A percentile compares a stretch with the other conserved stretches of the same genome.
phyloP scores from a whole-genome alignment of 169 alveolate genomes.

The Plasmodium gaboni region DNA sequence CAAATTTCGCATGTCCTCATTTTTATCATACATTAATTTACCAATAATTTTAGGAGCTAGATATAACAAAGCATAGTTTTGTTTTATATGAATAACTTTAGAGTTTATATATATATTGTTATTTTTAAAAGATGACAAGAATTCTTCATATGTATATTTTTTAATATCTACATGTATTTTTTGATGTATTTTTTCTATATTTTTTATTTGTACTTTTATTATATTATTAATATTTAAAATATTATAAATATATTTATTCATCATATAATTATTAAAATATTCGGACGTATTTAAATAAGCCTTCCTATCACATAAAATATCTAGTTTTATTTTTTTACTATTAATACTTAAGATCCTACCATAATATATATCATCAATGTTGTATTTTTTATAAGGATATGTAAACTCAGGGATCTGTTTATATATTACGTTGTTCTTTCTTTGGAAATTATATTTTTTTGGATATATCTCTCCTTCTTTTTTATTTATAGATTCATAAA shows the following conservation, averaged over 20 bases:
- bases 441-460: background rate
- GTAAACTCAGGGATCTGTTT: conserved; percentile 26
- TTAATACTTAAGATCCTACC: conserved; percentile 59
- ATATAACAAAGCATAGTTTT: conserved; percentile 21
- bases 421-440: conserved; percentile 26
- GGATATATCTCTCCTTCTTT: too few relatives aligned
- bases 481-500: too few relatives aligned
- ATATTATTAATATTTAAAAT: conserved; percentile 48
- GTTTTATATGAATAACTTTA: conserved; percentile 10
- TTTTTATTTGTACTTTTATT: conserved; percentile 44
- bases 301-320: conserved; percentile 69
- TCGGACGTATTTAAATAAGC: conserved; percentile 66
- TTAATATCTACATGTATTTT: conserved; percentile 42
- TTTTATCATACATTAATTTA: conserved; percentile 7
- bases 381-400: conserved; percentile 45
- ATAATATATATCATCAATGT: conserved; percentile 53
- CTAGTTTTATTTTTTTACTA: conserved; percentile 38
- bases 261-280: conserved; percentile 6
- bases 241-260: conserved; percentile 33
- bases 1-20: conserved; percentile 8
- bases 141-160: conserved; percentile 42
- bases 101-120: conserved; percentile 8
- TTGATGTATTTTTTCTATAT: conserved; percentile 33
- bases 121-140: conserved; percentile 55
- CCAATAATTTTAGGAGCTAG: conserved; percentile 59